phyloP scores from a whole-genome alignment of 2,329 filamentous ascomycete genomes.

The Chrysoporthe puriensis region DNA sequence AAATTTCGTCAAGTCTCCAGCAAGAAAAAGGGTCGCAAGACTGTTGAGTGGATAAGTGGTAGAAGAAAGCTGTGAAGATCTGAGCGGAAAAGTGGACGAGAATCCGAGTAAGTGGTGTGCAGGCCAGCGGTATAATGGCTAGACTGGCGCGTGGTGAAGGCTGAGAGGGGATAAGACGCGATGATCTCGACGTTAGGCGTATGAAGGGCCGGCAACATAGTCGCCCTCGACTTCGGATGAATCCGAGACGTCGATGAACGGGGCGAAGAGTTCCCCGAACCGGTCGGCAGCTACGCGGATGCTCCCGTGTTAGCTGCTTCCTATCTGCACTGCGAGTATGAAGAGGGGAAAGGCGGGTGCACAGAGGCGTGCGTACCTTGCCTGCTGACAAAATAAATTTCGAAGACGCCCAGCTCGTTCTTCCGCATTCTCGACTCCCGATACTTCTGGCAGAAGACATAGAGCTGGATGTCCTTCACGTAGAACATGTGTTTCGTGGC shows the following conservation, averaged over 20 bases:
- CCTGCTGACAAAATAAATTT: conserved; percentile 53
- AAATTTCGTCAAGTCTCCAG: neutral
- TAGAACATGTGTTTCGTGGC: conserved; percentile 52
- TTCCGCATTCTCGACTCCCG: conserved; percentile 55
- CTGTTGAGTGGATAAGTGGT: neutral
- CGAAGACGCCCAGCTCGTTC: conserved; percentile 51
- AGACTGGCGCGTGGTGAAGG: neutral
- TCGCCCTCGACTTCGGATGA: conserved; percentile 18
- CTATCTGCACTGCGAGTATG: neutral
- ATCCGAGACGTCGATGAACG: conserved; percentile 21
- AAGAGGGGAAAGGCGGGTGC: neutral
- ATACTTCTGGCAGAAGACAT: conserved; percentile 63
- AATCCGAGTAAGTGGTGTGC: neutral
- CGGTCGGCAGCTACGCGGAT: conserved; percentile 37
- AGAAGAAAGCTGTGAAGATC: neutral
- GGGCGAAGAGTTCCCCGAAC: conserved; percentile 48
- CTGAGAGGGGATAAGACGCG: neutral
- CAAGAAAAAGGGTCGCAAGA: neutral
- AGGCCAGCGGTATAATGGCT: neutral
- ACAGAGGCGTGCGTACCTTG: conserved; percentile 37
- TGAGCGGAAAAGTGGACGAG: neutral
- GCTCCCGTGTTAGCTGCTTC: neutral
- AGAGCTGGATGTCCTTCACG: conserved; percentile 58
- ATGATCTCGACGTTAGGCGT: neutral
- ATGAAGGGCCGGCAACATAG: conserved; percentile 7